Evolutionary conservation across 2,329 filamentous ascomycete species (phyloP), one percentile per base, ranked within the genome.

Genomic region (Colletotrichum theobromicola): DNA sequence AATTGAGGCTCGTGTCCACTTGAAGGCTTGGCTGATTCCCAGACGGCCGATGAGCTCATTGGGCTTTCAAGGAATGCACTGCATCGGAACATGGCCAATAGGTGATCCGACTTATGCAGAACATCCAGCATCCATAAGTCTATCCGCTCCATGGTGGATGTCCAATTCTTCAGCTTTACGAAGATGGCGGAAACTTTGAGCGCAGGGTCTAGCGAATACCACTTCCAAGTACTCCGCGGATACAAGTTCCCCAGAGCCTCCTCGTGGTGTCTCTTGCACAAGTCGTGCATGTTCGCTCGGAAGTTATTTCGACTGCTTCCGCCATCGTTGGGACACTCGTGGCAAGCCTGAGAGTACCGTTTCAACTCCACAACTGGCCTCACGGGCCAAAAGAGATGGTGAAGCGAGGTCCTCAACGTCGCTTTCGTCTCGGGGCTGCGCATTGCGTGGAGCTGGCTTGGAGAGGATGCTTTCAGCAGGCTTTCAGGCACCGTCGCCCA

Each of bases 1-100:
- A 42, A 42, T 0, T n/a, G 37, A n/a, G 1, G 16, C 0, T n/a
- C 37, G n/a, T 15, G 4, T 0, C 18, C 18, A n/a, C 37, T 10
- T n/a, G 37, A 10, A 6, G 37, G 16, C 0, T 42, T 42, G 15
- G 4, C 18, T 0, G 2, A 42, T 18, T 1, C 37, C 37, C 37
- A n/a, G 37, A 8, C 37, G 1, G 18, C 13, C 18, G 37, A 42
- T 3, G 37, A 2, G 18, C 2, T 18, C 10, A 2, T n/a, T 18
- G 37, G 18, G n/a, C 2, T 1, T 42, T 10, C 37, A 18, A 16
- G 18, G n/a, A 42, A 42, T 16, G 63, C 63, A 28, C 63, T 32
- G 18, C 62, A 65, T 13, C 62, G 37, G 0, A 65, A 2, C 24
- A 65, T 65, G 42, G n/a, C 62, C 7, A 65, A 6, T 0, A 65